Percentiles rank a stretch among this genome's conserved stretches.
These are phyloP conservation scores for Biscutella auriculata DNA, from an alignment of 441 rosid species.

Conservation along the genomic window DNA sequence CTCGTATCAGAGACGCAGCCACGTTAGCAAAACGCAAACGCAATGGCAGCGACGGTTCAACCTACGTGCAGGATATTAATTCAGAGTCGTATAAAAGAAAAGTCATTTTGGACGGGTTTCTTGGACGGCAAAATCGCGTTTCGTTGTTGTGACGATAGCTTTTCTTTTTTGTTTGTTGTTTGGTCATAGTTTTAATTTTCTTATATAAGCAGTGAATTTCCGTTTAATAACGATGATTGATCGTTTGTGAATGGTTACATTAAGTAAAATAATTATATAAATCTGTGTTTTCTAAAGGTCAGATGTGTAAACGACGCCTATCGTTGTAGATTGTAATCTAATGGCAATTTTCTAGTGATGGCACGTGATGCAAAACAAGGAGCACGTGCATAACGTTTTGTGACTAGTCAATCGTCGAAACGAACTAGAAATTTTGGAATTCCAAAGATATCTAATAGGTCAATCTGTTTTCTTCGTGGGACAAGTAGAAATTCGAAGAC, in stretches of 20 bases:
- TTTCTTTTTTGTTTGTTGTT: background rate
- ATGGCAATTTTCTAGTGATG: background rate
- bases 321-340: background rate
- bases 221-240: slow-evolving; percentile 12
- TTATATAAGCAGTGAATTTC: background rate
- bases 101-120: slow-evolving; percentile 64
- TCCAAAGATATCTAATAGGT: background rate
- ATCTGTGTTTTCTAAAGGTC: background rate
- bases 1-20: slow-evolving; percentile 25
- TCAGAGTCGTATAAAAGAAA: slow-evolving; percentile 45
- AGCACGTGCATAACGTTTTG: no score
- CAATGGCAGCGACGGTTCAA: background rate
- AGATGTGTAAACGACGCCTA: background rate
- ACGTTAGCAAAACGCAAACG: slow-evolving; percentile 18
- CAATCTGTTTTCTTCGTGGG: no score
- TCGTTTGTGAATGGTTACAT: slow-evolving; percentile 10
- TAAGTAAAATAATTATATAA: background rate
- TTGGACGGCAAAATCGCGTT: slow-evolving; percentile 28
- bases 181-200: slow-evolving; percentile 1
- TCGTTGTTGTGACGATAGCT: background rate
- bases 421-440: background rate
- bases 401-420: background rate
- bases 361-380: background rate
- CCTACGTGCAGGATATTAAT: slow-evolving; percentile 19
- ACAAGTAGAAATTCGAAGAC: no score